Conservation (phyloP, 768 basidiomycete species). For the Russula foetens region DNA sequence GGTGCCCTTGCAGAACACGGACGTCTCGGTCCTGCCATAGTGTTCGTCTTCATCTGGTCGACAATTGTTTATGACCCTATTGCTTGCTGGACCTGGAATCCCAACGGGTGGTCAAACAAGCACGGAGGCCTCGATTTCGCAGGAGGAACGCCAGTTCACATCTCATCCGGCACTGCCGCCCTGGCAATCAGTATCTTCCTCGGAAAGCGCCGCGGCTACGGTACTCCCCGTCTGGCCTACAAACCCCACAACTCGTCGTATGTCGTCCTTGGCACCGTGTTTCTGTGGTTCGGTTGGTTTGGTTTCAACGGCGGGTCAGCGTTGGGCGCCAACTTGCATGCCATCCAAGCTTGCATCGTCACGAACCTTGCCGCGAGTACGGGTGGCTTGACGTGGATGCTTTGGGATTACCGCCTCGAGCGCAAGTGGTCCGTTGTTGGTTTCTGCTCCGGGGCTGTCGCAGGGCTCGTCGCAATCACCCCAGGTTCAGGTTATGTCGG, state of each 20-base stretch:
- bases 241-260: slow-evolving; percentile 92
- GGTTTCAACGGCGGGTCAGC: slow-evolving; percentile 94
- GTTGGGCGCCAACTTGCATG: slow-evolving; percentile 80
- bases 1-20: slow-evolving; percentile 91
- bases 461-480: slow-evolving; percentile 84
- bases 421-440: slow-evolving; percentile 90
- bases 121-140: slow-evolving; percentile 89
- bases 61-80: slow-evolving; percentile 89
- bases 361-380: slow-evolving; percentile 89
- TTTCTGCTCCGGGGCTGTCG: slow-evolving; percentile 92
- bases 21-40: slow-evolving; percentile 74
- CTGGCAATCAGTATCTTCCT: slow-evolving; percentile 88
- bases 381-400: slow-evolving; percentile 89
- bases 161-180: slow-evolving; percentile 87
- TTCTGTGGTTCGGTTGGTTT: slow-evolving; percentile 97
- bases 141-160: slow-evolving; percentile 95
- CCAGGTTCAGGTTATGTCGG: slow-evolving; percentile 82
- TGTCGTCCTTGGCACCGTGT: slow-evolving; percentile 85
- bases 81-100: slow-evolving; percentile 95
- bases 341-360: slow-evolving; percentile 82
- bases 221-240: slow-evolving; percentile 85
- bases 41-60: slow-evolving; percentile 88
- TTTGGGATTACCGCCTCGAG: slow-evolving; percentile 92
- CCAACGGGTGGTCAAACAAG: slow-evolving; percentile 64
- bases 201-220: slow-evolving; percentile 86